Percentiles rank a stretch among this genome's conserved stretches.
Evolutionary conservation across 2,329 filamentous ascomycete genomes (phyloP).

Genomic region (Paecilomyces sp.): DNA sequence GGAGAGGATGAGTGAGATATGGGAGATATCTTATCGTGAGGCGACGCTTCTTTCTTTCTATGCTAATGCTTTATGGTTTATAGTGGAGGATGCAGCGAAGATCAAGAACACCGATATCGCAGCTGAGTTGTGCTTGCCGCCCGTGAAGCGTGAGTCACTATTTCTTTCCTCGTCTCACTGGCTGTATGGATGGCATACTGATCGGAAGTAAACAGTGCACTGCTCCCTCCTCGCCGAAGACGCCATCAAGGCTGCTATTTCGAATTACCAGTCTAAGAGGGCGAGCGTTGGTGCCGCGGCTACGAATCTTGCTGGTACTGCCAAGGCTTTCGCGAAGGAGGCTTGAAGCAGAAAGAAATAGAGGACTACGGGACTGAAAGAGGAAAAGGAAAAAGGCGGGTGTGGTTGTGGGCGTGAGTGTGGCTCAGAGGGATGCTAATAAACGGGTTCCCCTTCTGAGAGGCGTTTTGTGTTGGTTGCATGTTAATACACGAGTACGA

Average conservation of each 20-base stretch:
- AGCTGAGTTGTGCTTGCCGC: slow-evolving; percentile 84
- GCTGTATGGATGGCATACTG: neutral
- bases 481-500: neutral
- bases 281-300: slow-evolving; percentile 55
- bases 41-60: neutral
- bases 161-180: neutral
- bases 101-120: slow-evolving; percentile 98
- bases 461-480: neutral
- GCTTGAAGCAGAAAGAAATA: neutral
- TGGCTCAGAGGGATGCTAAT: neutral
- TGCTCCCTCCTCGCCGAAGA: slow-evolving; percentile 92
- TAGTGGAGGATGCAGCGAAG: slow-evolving; percentile 78
- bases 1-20: neutral
- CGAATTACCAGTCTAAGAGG: slow-evolving; percentile 88
- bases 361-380: neutral
- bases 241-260: slow-evolving; percentile 86
- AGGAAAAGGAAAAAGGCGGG: neutral
- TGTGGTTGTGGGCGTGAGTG: neutral
- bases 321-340: slow-evolving; percentile 1
- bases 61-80: neutral
- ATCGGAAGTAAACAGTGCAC: slow-evolving; percentile 44
- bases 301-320: slow-evolving; percentile 70
- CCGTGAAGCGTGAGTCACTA: slow-evolving; percentile 55
- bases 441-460: neutral
- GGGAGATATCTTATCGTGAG: neutral